Conservation (phyloP, 306 rosid species). For the Castanopsis chinensis region DNA sequence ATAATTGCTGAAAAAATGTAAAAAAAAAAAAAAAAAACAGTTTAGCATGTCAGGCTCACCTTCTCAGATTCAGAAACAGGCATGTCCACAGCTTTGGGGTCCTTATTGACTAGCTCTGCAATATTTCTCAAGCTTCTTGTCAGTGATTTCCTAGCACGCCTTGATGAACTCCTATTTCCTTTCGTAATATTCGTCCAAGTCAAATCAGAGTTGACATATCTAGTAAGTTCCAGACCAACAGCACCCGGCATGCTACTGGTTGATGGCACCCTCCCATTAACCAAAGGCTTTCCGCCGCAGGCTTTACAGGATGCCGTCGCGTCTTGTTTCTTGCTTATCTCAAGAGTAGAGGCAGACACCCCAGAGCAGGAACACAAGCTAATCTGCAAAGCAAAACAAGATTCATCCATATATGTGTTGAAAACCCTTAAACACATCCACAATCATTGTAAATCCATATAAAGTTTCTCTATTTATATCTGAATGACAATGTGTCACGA, state of each 20-base stretch:
- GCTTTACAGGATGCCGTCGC: background rate
- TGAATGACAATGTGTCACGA: background rate
- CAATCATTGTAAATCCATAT: background rate
- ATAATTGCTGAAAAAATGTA: background rate
- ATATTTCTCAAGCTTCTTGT: background rate
- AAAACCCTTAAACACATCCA: background rate
- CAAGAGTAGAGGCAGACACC: background rate
- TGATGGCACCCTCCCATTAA: background rate
- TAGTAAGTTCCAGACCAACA: constrained; percentile 1
- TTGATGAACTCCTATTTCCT: constrained; percentile 3
- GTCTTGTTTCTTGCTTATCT: background rate
- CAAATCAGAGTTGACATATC: background rate
- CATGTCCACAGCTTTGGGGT: background rate
- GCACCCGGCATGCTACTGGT: constrained; percentile 1
- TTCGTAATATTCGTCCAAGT: background rate
- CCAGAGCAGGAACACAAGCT: constrained; percentile 4
- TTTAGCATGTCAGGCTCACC: background rate
- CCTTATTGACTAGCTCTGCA: background rate
- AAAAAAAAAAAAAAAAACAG: background rate
- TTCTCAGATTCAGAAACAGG: constrained; percentile 5
- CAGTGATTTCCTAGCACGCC: background rate
- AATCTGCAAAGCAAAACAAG: background rate
- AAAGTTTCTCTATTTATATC: background rate
- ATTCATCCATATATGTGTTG: background rate
- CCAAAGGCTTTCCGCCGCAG: constrained; percentile 4